phyloP scores from a whole-genome alignment of 768 basidiomycete genomes.

The Pleurotus citrinopileatus region DNA sequence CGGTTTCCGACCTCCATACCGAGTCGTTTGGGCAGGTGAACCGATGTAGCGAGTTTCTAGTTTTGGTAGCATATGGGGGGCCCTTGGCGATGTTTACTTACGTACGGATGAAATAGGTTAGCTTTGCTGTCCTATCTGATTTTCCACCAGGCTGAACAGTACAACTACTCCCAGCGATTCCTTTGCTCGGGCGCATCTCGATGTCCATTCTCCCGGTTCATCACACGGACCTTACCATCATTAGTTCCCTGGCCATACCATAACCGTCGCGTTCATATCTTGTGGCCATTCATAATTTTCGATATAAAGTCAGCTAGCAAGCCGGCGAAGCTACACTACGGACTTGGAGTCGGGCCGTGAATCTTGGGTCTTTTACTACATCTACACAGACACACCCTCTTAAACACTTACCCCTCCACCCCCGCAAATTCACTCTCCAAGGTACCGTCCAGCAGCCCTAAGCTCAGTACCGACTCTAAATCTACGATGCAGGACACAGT shows the following conservation, averaged over 20 bases:
- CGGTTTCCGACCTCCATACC: background rate
- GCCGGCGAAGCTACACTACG: slow-evolving; percentile 2
- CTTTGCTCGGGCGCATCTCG: slow-evolving; percentile 11
- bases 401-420: background rate
- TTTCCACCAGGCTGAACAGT: slow-evolving; percentile 4
- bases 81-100: slow-evolving; percentile 9
- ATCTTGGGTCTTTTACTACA: slow-evolving; percentile 15
- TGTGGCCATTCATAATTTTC: slow-evolving; percentile 4
- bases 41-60: slow-evolving; percentile 2
- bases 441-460: background rate
- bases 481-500: slow-evolving; percentile 28
- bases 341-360: slow-evolving; percentile 19
- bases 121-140: slow-evolving; percentile 14
- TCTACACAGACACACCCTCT: background rate
- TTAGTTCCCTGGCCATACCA: slow-evolving; percentile 9
- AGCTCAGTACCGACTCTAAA: slow-evolving; percentile 10
- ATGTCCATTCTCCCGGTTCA: slow-evolving; percentile 6
- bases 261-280: slow-evolving; percentile 12
- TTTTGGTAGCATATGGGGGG: slow-evolving; percentile 8
- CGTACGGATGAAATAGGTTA: slow-evolving; percentile 7
- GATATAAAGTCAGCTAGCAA: slow-evolving; percentile 2
- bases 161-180: background rate
- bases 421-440: background rate
- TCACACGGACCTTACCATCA: slow-evolving; percentile 1
- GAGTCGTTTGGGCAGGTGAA: background rate